phyloP scores from a whole-genome alignment of 1,284 basidiomycete genomes.

The Butyriboletus appendiculatus region DNA sequence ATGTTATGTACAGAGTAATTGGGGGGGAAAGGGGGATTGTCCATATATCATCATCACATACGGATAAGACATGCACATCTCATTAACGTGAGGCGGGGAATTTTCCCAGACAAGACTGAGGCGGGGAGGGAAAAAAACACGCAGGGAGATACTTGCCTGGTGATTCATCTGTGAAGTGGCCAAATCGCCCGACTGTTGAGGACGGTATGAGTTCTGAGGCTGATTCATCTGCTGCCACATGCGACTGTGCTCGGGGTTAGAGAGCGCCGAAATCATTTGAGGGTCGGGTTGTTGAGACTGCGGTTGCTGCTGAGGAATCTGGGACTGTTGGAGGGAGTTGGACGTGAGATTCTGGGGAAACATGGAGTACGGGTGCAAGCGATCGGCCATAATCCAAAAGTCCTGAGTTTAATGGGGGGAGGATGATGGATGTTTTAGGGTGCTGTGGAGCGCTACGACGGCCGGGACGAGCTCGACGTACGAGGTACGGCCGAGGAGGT shows the following conservation, averaged over 20 bases:
- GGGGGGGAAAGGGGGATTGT: conserved; percentile 20
- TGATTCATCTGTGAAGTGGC: conserved; percentile 40
- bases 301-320: conserved; percentile 41
- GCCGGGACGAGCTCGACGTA: conserved; percentile 22
- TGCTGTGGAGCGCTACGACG: conserved; percentile 18
- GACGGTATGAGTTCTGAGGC: conserved; percentile 46
- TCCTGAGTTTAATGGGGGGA: conserved; percentile 29
- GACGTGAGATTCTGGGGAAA: conserved; percentile 47
- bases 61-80: conserved; percentile 16
- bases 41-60: conserved; percentile 19
- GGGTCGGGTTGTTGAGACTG: conserved; percentile 42
- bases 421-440: conserved; percentile 30
- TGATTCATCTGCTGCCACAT: conserved; percentile 62
- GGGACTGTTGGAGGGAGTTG: conserved; percentile 48
- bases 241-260: conserved; percentile 47
- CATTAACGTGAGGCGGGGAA: conserved; percentile 13
- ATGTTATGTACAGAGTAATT: conserved; percentile 7
- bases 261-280: conserved; percentile 43
- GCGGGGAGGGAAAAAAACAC: conserved; percentile 10
- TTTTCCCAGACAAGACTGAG: conserved; percentile 17
- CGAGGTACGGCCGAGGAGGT: conserved; percentile 7
- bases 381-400: conserved; percentile 59
- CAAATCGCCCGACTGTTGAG: conserved; percentile 45
- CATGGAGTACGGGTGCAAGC: conserved; percentile 51
- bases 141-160: conserved; percentile 44